phyloP scores from a whole-genome alignment of 352 stramenopile genomes.

The Phytopythium montanum region DNA sequence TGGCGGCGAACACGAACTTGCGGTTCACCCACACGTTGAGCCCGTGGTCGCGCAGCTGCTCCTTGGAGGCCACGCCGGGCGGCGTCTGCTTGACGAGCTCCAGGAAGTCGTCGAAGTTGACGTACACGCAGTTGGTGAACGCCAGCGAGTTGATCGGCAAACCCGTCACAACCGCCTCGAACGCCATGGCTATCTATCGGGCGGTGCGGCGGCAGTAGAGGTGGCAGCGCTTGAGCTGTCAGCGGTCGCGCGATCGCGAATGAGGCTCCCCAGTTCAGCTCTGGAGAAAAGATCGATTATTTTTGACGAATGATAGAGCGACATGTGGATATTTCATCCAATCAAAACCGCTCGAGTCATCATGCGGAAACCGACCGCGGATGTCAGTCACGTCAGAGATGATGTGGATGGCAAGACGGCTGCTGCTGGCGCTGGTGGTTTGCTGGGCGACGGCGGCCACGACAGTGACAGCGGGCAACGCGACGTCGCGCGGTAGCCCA shows the following conservation, averaged over 20 bases:
- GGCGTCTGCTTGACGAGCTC: constrained; percentile 60
- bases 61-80: constrained; percentile 54
- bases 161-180: constrained; percentile 57
- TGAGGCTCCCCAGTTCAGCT: not conserved
- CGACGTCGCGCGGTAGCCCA: not conserved
- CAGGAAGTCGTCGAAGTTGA: constrained; percentile 74
- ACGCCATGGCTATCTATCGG: constrained; percentile 49
- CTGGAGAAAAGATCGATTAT: not conserved
- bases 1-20: constrained; percentile 80
- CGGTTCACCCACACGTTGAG: constrained; percentile 82
- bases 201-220: too few relatives aligned
- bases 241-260: not conserved
- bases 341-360: not conserved
- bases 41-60: constrained; percentile 64
- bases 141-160: constrained; percentile 75
- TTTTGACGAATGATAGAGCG: not conserved
- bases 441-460: not conserved
- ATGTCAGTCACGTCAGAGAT: not conserved
- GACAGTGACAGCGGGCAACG: not conserved
- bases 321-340: not conserved
- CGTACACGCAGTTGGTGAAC: constrained; percentile 84
- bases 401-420: not conserved
- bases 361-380: not conserved
- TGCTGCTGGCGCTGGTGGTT: not conserved
- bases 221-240: not conserved